These are phyloP conservation scores for Torulaspora franciscae DNA, from an alignment of 805 yeast genomes.

Conservation along the genomic window DNA sequence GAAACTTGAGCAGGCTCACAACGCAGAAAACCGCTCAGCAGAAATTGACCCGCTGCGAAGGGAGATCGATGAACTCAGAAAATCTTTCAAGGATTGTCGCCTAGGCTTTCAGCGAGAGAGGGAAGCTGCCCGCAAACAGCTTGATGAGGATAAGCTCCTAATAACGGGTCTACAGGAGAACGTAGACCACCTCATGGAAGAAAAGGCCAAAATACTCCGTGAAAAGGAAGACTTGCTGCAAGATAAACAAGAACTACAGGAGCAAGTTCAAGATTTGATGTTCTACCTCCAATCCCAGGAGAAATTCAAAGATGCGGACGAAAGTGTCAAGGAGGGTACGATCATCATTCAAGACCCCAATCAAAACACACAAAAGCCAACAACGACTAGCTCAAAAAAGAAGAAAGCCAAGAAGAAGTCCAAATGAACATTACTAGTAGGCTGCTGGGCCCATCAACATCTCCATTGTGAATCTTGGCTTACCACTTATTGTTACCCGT, in stretches of 20 bases:
- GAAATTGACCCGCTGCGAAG: conserved; percentile 16
- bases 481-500: conserved; percentile 1
- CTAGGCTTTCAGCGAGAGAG: conserved; percentile 14
- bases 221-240: conserved; percentile 35
- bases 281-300: conserved; percentile 69
- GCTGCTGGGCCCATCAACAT: too few species aligned
- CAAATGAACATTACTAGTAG: background rate
- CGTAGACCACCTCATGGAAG: conserved; percentile 39
- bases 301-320: conserved; percentile 64
- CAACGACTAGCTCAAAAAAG: background rate
- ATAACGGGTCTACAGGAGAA: conserved; percentile 47
- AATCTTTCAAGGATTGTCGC: conserved; percentile 16
- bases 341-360: conserved; percentile 40
- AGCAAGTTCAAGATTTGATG: conserved; percentile 74
- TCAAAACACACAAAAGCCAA: conserved; percentile 11
- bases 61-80: conserved; percentile 22
- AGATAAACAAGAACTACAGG: conserved; percentile 48
- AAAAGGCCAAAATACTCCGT: conserved; percentile 36
- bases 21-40: conserved; percentile 11
- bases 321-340: conserved; percentile 69
- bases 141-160: conserved; percentile 33
- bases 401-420: conserved; percentile 20
- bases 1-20: conserved; percentile 37
- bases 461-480: background rate
- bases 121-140: conserved; percentile 19